Base-by-base conservation (phyloP, 2,329 filamentous ascomycete genomes). In the Aspergillus aculeatus region DNA sequence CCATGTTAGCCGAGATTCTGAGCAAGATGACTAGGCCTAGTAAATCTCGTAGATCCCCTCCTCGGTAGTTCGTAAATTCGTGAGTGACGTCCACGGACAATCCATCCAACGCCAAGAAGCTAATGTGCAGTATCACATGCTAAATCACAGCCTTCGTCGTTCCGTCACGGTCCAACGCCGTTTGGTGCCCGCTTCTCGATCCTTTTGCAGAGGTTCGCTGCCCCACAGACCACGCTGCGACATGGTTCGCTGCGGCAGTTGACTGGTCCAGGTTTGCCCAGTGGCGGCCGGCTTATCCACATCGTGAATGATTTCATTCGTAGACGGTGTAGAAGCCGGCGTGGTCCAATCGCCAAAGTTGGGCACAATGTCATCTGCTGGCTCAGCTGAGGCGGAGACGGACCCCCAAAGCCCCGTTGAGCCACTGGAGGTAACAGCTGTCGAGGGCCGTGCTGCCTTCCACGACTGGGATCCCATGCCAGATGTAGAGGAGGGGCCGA, bases 161-260 rank as follows among this genome's bases (percentile, higher is more conserved):
- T 78, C 75, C 9, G 73, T 67, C 52, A 78, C 68, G 2, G 75
- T 77, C 75, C 75, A 78, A 55, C 75, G 71, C 50, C 75, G 71
- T 56, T 71, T 72, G 19, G 68, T 61, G 35, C 62, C 62, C 4
- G 59, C 53, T 24, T 75, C 71, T 31, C 68, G 69, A 31, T 72
- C 70, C 44, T 69, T 69, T 47, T 69, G 64, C 16, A 69, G 55
- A 9, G 67, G 66, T 7, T 68, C 65, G 64, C 73, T 73, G 0
- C 75, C 72, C 76, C 76, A 78, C 14, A 78, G 69, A 14, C 73
- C 75, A 14, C 70, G 70, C 54, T 77, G 76, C 6, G 70, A 73
- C 5, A 65, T 56, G 5, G 71, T 71, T 16, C 68, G 64, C 29
- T 72, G 68, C 3, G 69, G 72, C 11, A 70, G n/a, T 47, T 67